Conservation (phyloP, 148 eudicot species). For the Persicaria maculosa region DNA sequence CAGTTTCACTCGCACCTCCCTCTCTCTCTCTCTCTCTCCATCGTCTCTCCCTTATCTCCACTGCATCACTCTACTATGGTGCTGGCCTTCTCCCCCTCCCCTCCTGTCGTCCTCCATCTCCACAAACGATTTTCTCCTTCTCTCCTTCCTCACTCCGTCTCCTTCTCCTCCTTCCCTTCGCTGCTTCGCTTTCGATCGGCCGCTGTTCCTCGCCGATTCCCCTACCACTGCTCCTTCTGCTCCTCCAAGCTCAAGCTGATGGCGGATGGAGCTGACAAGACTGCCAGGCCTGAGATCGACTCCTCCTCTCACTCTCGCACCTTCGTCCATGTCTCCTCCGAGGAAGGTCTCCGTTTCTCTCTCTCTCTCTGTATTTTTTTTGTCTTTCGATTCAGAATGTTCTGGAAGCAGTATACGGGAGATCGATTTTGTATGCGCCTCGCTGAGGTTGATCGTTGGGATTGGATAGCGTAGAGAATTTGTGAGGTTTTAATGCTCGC, state of each 20-base stretch:
- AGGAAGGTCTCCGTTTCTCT: constrained; percentile 1
- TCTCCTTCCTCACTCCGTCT: constrained; percentile 8
- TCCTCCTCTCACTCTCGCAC: constrained; percentile 14
- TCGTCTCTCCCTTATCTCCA: constrained; percentile 15
- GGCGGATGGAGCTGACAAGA: constrained; percentile 13
- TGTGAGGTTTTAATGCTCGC: background rate
- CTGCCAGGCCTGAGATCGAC: background rate
- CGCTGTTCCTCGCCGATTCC: constrained; percentile 4
- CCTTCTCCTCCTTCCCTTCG: constrained; percentile 5
- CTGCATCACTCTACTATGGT: constrained; percentile 4
- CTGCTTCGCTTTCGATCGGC: background rate
- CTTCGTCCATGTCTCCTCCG: constrained; percentile 15
- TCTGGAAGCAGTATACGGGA: background rate
- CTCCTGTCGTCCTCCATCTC: constrained; percentile 6
- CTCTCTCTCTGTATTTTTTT: background rate
- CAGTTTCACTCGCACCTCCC: background rate
- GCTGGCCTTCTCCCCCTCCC: constrained; percentile 13
- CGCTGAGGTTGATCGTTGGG: background rate
- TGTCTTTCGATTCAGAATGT: background rate
- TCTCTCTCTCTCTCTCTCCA: constrained; percentile 12
- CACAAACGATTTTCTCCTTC: background rate
- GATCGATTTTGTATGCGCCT: background rate
- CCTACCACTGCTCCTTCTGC: constrained; percentile 2
- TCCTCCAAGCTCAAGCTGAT: constrained; percentile 2
- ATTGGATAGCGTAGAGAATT: background rate